Evolutionary conservation across 129 eudicot genomes (phyloP).

Genomic region (Flaveria trinervia): DNA sequence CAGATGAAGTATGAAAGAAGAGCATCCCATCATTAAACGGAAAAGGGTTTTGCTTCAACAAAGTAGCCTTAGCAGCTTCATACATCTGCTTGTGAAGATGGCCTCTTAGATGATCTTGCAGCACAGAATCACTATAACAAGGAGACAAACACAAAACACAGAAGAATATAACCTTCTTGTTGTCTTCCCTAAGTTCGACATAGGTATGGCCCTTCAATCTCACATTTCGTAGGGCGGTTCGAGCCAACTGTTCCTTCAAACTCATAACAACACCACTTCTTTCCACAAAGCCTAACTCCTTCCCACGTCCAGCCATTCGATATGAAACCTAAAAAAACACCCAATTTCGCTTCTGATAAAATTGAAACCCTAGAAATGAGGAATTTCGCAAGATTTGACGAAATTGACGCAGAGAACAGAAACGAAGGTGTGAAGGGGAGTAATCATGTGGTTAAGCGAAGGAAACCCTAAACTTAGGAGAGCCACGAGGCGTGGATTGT

Average conservation of each 20-base stretch:
- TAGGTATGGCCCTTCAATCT: conserved; percentile 73
- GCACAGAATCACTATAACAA: conserved; percentile 69
- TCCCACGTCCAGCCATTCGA: conserved; percentile 49
- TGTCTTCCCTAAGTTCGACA: conserved; percentile 86
- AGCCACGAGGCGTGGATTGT: conserved; percentile 47
- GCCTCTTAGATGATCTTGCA: conserved; percentile 79
- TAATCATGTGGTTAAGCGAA: not conserved
- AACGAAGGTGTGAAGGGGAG: not conserved
- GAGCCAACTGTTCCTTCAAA: conserved; percentile 65
- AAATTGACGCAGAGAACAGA: not conserved
- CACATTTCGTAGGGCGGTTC: conserved; percentile 59
- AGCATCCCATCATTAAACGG: conserved; percentile 86
- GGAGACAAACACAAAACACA: conserved; percentile 80
- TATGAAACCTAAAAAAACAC: no score
- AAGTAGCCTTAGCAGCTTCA: conserved; percentile 70
- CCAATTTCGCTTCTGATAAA: no score
- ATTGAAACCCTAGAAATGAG: conserved; percentile 10
- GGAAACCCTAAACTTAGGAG: conserved; percentile 64
- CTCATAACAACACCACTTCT: conserved; percentile 29
- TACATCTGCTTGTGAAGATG: conserved; percentile 60
- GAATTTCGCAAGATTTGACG: not conserved
- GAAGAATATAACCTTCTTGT: conserved; percentile 71
- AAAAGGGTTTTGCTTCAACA: conserved; percentile 81
- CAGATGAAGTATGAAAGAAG: conserved; percentile 55
- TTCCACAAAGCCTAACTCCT: conserved; percentile 55